Base-by-base conservation (phyloP, 352 stramenopile species). In the Phytopythium oedochilum region DNA sequence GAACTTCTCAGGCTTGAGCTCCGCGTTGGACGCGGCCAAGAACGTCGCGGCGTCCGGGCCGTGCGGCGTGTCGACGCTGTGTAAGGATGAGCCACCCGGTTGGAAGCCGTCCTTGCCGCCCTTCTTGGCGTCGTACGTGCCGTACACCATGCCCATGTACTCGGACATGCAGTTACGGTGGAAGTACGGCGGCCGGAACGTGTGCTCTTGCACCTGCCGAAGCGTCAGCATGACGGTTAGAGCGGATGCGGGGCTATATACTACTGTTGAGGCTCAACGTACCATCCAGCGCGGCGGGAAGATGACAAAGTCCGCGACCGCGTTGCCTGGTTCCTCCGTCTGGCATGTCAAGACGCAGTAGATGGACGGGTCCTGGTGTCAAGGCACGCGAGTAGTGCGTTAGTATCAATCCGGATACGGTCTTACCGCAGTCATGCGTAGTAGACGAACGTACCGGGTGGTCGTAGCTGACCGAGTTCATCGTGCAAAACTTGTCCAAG, bases 141-240 rank as follows among this genome's bases (percentile, higher is more conserved):
- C 96, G 60, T 93, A 93, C 59, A 99, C 92, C 77, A 99, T 96
- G 45, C 96, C 96, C 96, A 99, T 99, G 68, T 97, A 99, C 78
- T 99, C 96, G 22, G 82, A 94, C 96, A 98, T 98, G 58, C 80
- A 94, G 77, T 99, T 99, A 48, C 95, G 86, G 69, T 99, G 96
- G 67, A 97, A 98, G 71, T 94, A 98, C 1, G 91, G 90, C 35
- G 92, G 93, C 9, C 93, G 87, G 66, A 93, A 95, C 25, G 96
- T 98, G 66, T 98, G 78, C 47, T 97, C 86, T 66, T 94, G 94
- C 47, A 84, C 67, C 66, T 75, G 44, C 22, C 2, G 14, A 1
- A 61, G 18, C 12, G 25, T 17, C 29, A 50, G 20, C 4, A 36
- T 44, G 53, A 56, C 23, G 42, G 48, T 38, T 17, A 52, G 36